Base-by-base conservation (phyloP, 352 stramenopile species). In the Globisporangium sylvaticum region DNA sequence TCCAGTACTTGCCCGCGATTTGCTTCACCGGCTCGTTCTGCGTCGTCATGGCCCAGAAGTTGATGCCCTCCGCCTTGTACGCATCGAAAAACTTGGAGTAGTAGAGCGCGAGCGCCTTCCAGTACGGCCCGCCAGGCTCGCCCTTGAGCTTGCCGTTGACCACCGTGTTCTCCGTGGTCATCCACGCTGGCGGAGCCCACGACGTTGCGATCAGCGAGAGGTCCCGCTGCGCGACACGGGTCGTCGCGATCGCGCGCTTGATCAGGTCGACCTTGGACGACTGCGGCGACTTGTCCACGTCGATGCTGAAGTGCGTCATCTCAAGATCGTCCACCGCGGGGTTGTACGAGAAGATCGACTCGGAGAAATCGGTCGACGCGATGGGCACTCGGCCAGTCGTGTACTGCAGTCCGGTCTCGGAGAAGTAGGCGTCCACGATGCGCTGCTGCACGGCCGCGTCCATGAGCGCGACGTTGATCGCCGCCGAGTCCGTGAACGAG, bases 51-150 rank as follows among this genome's bases (percentile, higher is more conserved):
- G 60, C 84, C 84, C 84, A 95, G 46, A 95, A 71, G 5, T 74
- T 31, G 22, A 92, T 72, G 9, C 81, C 81, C 58, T 81, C 75
- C 10, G 64, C 66, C 57, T 78, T 69, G 70, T 96, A 96, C 29
- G 82, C 84, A 25, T 69, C 70, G 39, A 96, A 72, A 60, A 95
- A 95, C 55, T 90, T 90, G 67, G 77, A 86, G 65, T 96, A 92
- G 62, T 95, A 96, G 3, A 86, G 61, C 20, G 87, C 88, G 55
- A 89, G 78, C 5, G 87, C 77, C 25, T 78, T 24, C 74, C 83
- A 84, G 58, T 91, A 87, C 44, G 64, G 10, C 1, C 68, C 66
- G 10, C 80, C 74, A 0, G 77, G 69, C 22, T 79, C 63, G 6
- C 81, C 83, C 50, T 83, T 73, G 29, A 90, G 59, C 9, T 74